Base-by-base conservation (phyloP, 805 yeast genomes). In the Ogataea siamensis region DNA sequence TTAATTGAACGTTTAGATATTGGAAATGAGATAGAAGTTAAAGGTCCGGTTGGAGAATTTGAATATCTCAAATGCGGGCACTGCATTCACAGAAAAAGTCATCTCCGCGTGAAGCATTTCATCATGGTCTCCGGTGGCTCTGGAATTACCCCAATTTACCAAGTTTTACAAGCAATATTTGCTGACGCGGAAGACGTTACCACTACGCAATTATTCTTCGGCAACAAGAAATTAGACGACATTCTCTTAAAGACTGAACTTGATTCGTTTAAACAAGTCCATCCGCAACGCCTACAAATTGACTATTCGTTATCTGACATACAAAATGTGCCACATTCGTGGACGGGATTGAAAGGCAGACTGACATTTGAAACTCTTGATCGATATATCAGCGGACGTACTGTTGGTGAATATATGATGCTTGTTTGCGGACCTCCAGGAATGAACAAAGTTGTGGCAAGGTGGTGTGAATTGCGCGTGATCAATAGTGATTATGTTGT, bases 111-210 rank as follows among this genome's bases (percentile, higher is more conserved):
- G 20, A 45, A 51, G 11, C 44, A 54, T 3, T 49, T 74, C 49
- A 54, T 71, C 19, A 70, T 74, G 66, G 66, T 74, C 49, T 74
- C 76, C 37, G 80, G 78, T 43, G 80, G 80, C 38, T 60, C 75
- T 21, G 79, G 79, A 35, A 73, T 74, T 52, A 72, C 80, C 20
- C 80, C 79, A 14, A 70, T 71, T 50, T 74, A 68, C 55, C 78
- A 73, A 55, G 70, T 74, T 51, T 50, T 74, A 35, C 67, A 68
- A 41, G 74, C 69, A 52, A 68, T 74, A 44, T 56, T 68, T 40
- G 11, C 17, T 5, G 64, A 67, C 53, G 68, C 68, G 6, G 64
- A 63, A 13, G 76, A 71, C 54, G 59, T 62, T 35, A 71, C 78
- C 40, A 57, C 65, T 53, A 70, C 72, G 30, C 58, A 62, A 31